Evolutionary conservation across 2,329 filamentous ascomycete species (phyloP).

Genomic region (Stromatinia cepivora): DNA sequence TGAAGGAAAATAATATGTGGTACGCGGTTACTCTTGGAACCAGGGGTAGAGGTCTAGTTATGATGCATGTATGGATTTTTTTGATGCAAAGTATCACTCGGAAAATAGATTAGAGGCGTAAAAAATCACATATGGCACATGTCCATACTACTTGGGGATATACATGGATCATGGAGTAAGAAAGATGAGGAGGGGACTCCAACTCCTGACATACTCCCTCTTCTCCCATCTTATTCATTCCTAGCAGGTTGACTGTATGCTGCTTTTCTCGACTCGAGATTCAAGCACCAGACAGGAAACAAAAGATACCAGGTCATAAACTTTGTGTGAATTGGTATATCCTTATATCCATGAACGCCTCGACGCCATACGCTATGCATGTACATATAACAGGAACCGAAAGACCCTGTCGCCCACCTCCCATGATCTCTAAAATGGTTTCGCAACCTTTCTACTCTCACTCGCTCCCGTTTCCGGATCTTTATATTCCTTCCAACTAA

Average conservation of each 20-base stretch:
- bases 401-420: not conserved
- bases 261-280: too few species aligned
- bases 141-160: not conserved
- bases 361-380: conserved; percentile 19
- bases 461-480: conserved; percentile 75
- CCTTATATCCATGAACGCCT: conserved; percentile 15
- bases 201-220: not conserved
- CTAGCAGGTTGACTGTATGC: not conserved
- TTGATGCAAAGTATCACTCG: too few species aligned
- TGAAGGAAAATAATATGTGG: not conserved
- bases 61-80: not conserved
- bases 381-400: not conserved
- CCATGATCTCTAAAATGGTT: conserved; percentile 63
- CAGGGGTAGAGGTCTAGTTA: not conserved
- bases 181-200: too few species aligned
- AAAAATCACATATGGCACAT: not conserved
- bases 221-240: not conserved
- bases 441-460: conserved; percentile 89
- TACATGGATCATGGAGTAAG: not conserved
- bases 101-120: not conserved
- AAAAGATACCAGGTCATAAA: conserved; percentile 1
- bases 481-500: conserved; percentile 93
- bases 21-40: not conserved
- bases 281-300: not conserved
- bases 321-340: conserved; percentile 14